Base-by-base conservation (phyloP, 352 stramenopile genomes). In the Thraustotheca clavata region DNA sequence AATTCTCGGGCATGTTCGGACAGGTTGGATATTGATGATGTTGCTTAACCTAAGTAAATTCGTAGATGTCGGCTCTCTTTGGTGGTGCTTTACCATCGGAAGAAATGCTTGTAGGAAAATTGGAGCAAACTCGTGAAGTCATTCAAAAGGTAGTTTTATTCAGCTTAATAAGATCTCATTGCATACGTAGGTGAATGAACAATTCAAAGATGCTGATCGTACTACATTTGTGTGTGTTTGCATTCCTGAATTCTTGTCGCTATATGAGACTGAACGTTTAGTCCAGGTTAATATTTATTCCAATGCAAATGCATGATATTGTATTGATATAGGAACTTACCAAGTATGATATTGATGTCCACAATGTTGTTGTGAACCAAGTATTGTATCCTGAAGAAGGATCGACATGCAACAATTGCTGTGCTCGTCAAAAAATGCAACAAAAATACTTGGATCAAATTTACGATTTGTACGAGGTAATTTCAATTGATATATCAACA, bases 381-480 rank as follows among this genome's bases (percentile, higher is more conserved):
- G 96, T 99, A 43, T 73, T 98, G 32, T 98, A 98, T 72, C 92
- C 89, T 20, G 81, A 88, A 47, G 16, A 68, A 55, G 38, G 69
- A 41, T 87, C 80, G 48, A 77, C 70, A 29, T 94, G 85, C 76
- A 88, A 86, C 70, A 98, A 98, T 86, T 98, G 96, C 73, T 83
- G 89, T 54, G 93, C 96, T 18, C 88, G 97, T 70, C 98, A 98
- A 69, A 92, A 96, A 75, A 99, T 99, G 96, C 97, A 99, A 83
- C 96, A 99, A 77, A 99, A 99, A 78, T 99, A 99, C 81, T 98
- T 99, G 69, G 94, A 98, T 67, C 96, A 99, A 80, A 99, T 99
- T 74, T 99, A 99, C 76, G 96, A 99, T 78, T 76, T 99, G 35
- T 99, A 99, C 77, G 84, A 91, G 18, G 87, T 22, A 33, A 24